Conservation (phyloP, 331 rosid genomes). For the Acacia pycnantha region DNA sequence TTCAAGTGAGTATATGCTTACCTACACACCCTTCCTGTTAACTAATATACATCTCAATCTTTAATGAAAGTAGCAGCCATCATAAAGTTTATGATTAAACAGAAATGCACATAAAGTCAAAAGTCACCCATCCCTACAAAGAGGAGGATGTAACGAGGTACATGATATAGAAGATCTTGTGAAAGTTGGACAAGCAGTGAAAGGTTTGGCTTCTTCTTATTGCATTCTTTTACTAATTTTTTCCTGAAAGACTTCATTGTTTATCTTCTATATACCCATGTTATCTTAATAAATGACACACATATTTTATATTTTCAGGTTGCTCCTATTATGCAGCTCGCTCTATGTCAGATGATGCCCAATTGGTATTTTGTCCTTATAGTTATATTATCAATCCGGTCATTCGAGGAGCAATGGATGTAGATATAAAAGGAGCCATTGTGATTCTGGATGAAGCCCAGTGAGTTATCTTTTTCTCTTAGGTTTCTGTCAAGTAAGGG, state of each 20-base stretch:
- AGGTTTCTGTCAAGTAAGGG: not conserved
- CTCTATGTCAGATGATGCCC: slow-evolving; percentile 80
- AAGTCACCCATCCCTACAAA: slow-evolving; percentile 79
- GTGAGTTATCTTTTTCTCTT: slow-evolving; percentile 43
- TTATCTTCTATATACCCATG: not conserved
- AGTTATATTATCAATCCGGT: slow-evolving; percentile 88
- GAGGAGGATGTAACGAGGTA: slow-evolving; percentile 90
- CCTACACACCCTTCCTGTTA: not conserved
- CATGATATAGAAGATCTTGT: slow-evolving; percentile 92
- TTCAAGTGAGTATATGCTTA: slow-evolving; percentile 65
- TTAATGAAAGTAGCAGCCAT: slow-evolving; percentile 25
- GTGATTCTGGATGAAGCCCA: slow-evolving; percentile 94
- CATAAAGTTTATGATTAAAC: slow-evolving; percentile 29
- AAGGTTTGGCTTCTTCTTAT: slow-evolving; percentile 46
- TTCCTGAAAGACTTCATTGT: not conserved
- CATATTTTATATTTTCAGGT: slow-evolving; percentile 44
- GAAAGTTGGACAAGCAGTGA: slow-evolving; percentile 73
- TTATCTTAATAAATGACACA: slow-evolving; percentile 10
- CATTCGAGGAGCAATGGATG: slow-evolving; percentile 90
- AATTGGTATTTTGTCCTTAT: slow-evolving; percentile 91
- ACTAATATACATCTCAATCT: not conserved
- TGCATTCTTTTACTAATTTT: not conserved
- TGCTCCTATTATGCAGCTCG: slow-evolving; percentile 97
- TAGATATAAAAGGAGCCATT: slow-evolving; percentile 83
- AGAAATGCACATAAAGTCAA: slow-evolving; percentile 80